phyloP scores from a whole-genome alignment of 2,329 filamentous ascomycete species.

The Didymella arachidicola region DNA sequence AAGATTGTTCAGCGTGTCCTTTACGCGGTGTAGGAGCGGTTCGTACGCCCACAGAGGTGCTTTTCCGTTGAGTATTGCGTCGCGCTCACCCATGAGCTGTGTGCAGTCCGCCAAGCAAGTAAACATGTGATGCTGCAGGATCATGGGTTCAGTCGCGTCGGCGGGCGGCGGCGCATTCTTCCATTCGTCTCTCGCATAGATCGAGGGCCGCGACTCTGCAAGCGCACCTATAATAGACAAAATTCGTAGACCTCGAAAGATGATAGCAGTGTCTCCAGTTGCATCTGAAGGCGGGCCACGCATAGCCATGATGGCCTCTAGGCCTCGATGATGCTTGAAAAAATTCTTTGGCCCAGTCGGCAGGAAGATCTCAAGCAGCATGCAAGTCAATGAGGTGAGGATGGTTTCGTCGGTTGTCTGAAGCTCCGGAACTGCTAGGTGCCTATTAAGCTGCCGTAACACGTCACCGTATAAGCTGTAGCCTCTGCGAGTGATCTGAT shows the following conservation, averaged over 20 bases:
- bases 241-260: conserved; percentile 33
- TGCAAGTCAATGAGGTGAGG: conserved; percentile 36
- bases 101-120: conserved; percentile 38
- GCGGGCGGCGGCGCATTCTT: conserved; percentile 26
- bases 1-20: conserved; percentile 15
- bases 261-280: conserved; percentile 18
- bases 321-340: conserved; percentile 37
- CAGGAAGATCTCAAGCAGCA: conserved; percentile 40
- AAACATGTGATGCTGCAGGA: conserved; percentile 33
- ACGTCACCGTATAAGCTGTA: conserved; percentile 38
- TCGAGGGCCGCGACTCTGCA: conserved; percentile 25
- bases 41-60: conserved; percentile 1
- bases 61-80: conserved; percentile 9
- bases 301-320: conserved; percentile 38
- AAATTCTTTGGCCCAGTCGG: conserved; percentile 40
- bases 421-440: conserved; percentile 26
- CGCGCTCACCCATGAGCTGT: conserved; percentile 25
- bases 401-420: conserved; percentile 38
- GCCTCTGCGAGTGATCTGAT: conserved; percentile 28
- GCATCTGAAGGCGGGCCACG: conserved; percentile 31
- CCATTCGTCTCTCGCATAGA: conserved; percentile 38
- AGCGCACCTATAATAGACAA: conserved; percentile 38
- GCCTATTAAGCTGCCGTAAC: conserved; percentile 32
- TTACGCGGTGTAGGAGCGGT: conserved; percentile 19
- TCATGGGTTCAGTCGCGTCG: conserved; percentile 18